Base-by-base conservation (phyloP, 306 rosid genomes). In the Fagus sylvatica region DNA sequence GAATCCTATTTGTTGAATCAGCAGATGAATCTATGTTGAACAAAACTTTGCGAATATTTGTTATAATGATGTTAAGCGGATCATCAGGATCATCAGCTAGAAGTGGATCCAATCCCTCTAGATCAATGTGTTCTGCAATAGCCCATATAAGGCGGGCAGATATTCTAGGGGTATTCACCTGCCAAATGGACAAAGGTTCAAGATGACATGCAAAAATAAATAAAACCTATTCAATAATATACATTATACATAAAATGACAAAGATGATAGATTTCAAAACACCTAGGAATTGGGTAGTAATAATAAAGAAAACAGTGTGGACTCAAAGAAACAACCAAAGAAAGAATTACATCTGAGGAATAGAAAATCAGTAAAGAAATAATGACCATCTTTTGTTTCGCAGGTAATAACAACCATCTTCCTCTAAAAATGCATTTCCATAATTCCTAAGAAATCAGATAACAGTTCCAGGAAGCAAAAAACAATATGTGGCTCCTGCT, bases 1-100 rank as follows among this genome's bases (percentile, higher is more conserved):
- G 93, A 82, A 95, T 90, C 88, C 96, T 91, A 85, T 91, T 95
- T 72, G 99, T 88, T 70, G 96, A 84, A 80, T 93, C 99, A 32
- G 97, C 86, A 74, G 90, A 80, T 40, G 97, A 76, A 86, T 93
- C 93, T 65, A 90, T 10, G 82, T 88, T 91, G 85, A 90, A 91
- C 73, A 95, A 86, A 83, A 95, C 97, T 91, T 91, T 95, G 78
- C 64, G 97, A 75, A 95, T 86, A 71, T 95, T 91, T 78, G 93
- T 81, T 59, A 95, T 19, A 76, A 93, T 91, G 75, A 93, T 92
- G 82, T 95, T 95, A 71, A 95, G 91, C 49, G 98, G 90, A 74
- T 95, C 99, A 74, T 85, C 93, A n/a, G 99, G 99, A 78, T 95
- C 99, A 19, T 95, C 99, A 66, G 99, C 98, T 72, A 95, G 90